A percentile compares a stretch with the other conserved stretches of the same genome.
These are phyloP conservation scores for Gaertneriomyces sp. DNA, from an alignment of 192 early-diverging fungal species.

Conservation along the genomic window DNA sequence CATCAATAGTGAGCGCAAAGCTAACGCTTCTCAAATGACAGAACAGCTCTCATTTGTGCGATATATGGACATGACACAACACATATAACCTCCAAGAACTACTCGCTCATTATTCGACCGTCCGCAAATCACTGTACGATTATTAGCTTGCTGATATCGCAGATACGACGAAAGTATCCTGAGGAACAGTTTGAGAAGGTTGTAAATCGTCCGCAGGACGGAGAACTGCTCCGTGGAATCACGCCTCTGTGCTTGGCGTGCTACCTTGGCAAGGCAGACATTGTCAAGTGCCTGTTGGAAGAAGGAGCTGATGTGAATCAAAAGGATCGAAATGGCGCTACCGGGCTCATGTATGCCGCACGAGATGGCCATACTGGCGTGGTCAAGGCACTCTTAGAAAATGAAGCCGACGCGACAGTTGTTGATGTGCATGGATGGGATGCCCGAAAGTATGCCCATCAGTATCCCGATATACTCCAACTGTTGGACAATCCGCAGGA, in stretches of 20 bases:
- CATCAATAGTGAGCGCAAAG: neutral
- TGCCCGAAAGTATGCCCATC: constrained; percentile 58
- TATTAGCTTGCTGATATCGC: neutral
- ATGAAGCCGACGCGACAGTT: constrained; percentile 50
- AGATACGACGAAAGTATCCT: neutral
- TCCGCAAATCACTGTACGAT: constrained; percentile 12
- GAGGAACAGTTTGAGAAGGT: constrained; percentile 24
- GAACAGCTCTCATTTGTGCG: constrained; percentile 59
- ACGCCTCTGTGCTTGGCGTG: constrained; percentile 66
- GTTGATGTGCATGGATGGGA: constrained; percentile 66
- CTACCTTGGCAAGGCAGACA: constrained; percentile 60
- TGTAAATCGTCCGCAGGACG: constrained; percentile 59
- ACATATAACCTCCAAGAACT: constrained; percentile 54
- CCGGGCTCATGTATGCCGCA: constrained; percentile 70
- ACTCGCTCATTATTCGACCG: constrained; percentile 32
- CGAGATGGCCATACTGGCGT: constrained; percentile 59
- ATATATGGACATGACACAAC: constrained; percentile 57
- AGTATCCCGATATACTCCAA: constrained; percentile 56
- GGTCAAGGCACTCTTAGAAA: constrained; percentile 48
- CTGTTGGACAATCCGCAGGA: constrained; percentile 42
- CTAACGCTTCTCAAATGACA: constrained; percentile 20
- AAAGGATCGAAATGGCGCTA: constrained; percentile 58
- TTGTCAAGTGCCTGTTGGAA: constrained; percentile 55
- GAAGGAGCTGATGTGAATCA: constrained; percentile 63
- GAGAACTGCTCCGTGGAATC: constrained; percentile 49